Evolutionary conservation across 2,329 filamentous ascomycete genomes (phyloP), one percentile per base, ranked within the genome.

Genomic region (Fusarium domesticum): DNA sequence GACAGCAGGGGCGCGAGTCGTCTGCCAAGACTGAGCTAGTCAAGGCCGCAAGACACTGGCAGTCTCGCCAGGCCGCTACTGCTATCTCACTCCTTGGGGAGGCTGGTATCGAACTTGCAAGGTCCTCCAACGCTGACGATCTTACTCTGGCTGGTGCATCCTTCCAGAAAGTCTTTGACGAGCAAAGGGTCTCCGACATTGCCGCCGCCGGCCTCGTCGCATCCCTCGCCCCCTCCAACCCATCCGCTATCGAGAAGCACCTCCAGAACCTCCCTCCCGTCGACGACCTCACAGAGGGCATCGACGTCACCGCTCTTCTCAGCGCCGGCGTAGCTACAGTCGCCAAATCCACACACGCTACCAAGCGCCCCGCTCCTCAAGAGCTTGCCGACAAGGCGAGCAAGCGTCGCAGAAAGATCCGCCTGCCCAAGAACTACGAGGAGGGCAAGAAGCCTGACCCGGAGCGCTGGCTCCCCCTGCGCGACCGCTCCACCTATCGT

Each of bases 391-490:
- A 66, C 16, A 75, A 74, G 51, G 49, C 71, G 7, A 68, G 70
- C 28, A 82, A 81, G 61, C 71, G 77, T 47, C 82, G 80, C 61
- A 79, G 77, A 59, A 73, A 77, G 63, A 78, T 73, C 44, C 80
- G 80, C 56, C 72, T 87, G 59, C 86, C 86, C 23, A 89, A 88
- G 68, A 78, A 84, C 59, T 88, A 81, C 60, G 87, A 89, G 47
- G 79, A 87, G 40, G 81, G 77, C 57, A 95, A 90, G 74, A 84
- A 83, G 53, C 80, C 88, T 25, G 93, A 98, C 66, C 84, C 89
- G 0, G 93, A 98, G 69, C 78, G 93, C 51, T 98, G 93, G 93
- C 70, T 98, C 48, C 92, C 93, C 11, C 74, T 97, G 60, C 83
- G 87, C 40, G 93, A 98, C 65, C 80, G 93, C 45, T 93, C 87